Evolutionary conservation across 2,329 filamentous ascomycete genomes (phyloP), one percentile per base, ranked within the genome.

Genomic region (Graphilbum sp.): DNA sequence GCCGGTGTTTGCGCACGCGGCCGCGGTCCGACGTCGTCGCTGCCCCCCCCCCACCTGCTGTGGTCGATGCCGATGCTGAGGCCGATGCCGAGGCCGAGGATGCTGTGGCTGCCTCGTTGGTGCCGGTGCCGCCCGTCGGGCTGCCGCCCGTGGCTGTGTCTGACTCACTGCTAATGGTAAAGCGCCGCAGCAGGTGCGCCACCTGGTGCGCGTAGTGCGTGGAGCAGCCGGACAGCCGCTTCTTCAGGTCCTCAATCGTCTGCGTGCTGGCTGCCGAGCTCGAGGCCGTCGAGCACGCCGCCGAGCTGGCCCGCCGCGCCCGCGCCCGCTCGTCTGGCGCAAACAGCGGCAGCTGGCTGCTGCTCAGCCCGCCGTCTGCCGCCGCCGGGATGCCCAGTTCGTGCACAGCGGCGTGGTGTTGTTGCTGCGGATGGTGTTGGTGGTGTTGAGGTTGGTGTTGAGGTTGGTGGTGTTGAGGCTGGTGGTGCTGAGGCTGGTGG

Each of bases 171-270:
- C 47, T 46, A 24, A 52, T 51, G 16, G 45, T 48, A 13, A 46
- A 51, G 11, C 49, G 39, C 34, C 44, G 43, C 41, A 54, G 38
- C 5, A 50, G 46, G 11, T 44, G 42, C 15, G 42, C 47, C 30
- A 49, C 45, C 30, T 51, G 50, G 20, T 45, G 47, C 32, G 45
- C 51, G 35, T 47, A 54, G 35, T 49, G 45, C 6, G 42, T 49
- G 21, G 53, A 52, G 38, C 50, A 49, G 20, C 51, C 53, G 10
- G 56, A 59, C 7, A 57, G 48, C 24, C 59, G 53, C 18, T 53
- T 46, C 38, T 54, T 56, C 13, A 63, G 50, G 9, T 53, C 53
- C 12, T 47, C 45, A 24, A 49, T 46, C 12, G 45, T 46, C 42
- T 38, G 46, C n/a, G 46, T 49, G 43, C 45, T 50, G 11, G 45